A percentile compares a stretch with the other conserved stretches of the same genome.
phyloP scores from a whole-genome alignment of 176 grass and related monocot genomes.

The Cenchrus americanus region DNA sequence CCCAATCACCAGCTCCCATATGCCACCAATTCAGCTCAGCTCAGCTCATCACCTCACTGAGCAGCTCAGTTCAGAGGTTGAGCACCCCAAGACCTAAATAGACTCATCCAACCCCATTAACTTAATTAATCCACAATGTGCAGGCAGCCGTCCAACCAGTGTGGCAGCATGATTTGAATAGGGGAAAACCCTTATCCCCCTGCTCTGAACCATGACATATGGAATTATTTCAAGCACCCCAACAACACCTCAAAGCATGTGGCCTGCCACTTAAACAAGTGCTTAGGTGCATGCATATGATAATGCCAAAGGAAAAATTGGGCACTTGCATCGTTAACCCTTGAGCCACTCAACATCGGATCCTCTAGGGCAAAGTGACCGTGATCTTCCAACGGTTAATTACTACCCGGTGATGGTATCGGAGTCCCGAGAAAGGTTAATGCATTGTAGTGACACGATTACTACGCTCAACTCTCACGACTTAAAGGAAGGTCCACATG shows the following conservation, averaged over 20 bases:
- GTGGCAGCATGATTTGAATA: not conserved
- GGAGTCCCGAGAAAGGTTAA: not conserved
- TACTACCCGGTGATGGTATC: slow-evolving; percentile 15
- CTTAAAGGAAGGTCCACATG: not conserved
- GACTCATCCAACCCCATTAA: slow-evolving; percentile 31
- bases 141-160: slow-evolving; percentile 15
- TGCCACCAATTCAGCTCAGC: slow-evolving; percentile 16
- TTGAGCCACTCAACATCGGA: slow-evolving; percentile 45
- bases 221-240: slow-evolving; percentile 33
- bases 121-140: not conserved
- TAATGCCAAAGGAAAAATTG: slow-evolving; percentile 20
- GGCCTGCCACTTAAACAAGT: slow-evolving; percentile 40
- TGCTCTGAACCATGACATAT: slow-evolving; percentile 7
- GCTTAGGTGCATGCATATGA: not conserved
- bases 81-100: slow-evolving; percentile 33
- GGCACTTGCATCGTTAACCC: slow-evolving; percentile 12
- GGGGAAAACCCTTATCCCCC: not conserved
- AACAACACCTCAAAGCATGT: slow-evolving; percentile 41
- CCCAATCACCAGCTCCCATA: not conserved
- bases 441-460: not conserved
- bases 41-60: not conserved
- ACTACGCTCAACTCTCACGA: not conserved
- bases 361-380: slow-evolving; percentile 49
- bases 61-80: not conserved
- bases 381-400: slow-evolving; percentile 46